These are phyloP conservation scores for Hsuehochloa calcarea DNA, from an alignment of 176 grass and related monocot species.

Conservation along the genomic window DNA sequence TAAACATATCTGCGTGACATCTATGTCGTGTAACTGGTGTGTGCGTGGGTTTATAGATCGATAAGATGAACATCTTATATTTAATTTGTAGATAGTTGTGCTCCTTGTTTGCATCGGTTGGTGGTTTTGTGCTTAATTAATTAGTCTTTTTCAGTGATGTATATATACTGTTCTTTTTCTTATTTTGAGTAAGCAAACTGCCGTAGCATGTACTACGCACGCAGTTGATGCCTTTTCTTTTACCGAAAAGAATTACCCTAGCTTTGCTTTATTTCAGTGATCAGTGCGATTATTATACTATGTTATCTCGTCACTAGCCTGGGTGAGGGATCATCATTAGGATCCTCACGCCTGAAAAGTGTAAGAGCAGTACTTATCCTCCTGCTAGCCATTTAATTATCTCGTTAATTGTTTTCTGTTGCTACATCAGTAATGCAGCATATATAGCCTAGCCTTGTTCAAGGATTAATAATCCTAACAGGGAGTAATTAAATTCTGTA, in stretches of 20 bases:
- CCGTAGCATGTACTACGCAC: not conserved
- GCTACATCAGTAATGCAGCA: not conserved
- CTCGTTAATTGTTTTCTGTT: not conserved
- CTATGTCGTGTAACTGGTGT: not conserved
- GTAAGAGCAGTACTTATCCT: not conserved
- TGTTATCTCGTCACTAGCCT: not conserved
- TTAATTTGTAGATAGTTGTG: conserved; percentile 11
- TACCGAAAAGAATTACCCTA: not conserved
- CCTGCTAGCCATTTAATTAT: not conserved
- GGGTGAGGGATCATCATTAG: not conserved
- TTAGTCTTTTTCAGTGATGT: not conserved
- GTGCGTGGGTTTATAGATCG: not conserved
- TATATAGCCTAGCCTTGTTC: not conserved
- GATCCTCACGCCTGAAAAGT: not conserved
- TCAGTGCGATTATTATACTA: not conserved
- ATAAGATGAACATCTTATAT: conserved; percentile 30
- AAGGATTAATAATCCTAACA: not conserved
- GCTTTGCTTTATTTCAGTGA: not conserved
- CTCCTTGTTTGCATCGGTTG: not conserved
- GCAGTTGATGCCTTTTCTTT: not conserved
- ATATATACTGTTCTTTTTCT: not conserved
- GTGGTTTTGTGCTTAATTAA: not conserved
- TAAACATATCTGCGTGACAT: conserved; percentile 6
- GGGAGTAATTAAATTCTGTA: not conserved
- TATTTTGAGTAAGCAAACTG: not conserved